Base-by-base conservation (phyloP, 2,329 filamentous ascomycete genomes). In the Ophiostoma himal-ulmi region DNA sequence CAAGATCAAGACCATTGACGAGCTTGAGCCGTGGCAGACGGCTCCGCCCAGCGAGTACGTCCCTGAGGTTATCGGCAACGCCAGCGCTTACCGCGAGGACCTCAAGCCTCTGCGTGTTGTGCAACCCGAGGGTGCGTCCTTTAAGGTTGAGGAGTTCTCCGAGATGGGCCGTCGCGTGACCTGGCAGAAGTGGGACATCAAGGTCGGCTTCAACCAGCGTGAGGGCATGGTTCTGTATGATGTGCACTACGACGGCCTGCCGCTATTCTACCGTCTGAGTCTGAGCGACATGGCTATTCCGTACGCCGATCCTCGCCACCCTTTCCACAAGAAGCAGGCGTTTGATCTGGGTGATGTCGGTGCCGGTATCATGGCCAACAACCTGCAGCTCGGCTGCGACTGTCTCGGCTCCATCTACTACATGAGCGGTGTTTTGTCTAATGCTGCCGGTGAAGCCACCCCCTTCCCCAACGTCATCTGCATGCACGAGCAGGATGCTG, bases 281-380 rank as follows among this genome's bases (percentile, higher is more conserved):
- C 83, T 91, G 70, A 88, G 86, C 73, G 90, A 93, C 77, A 90
- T 92, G 86, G 86, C 86, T 1, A 88, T 91, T 0, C 73, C 73
- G 7, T 92, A 91, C 74, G 88, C 82, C 2, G 89, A 91, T 75
- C 87, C 87, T 1, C 84, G 89, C 1, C 80, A 83, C 1, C 89
- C 89, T 0, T 91, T 86, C 76, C 88, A 90, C 71, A 83, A 88
- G 62, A 92, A 92, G 77, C 87, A 89, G 71, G 89, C 90, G 0
- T 92, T 92, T 75, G 89, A 92, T 74, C 86, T 92, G 72, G 90
- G 90, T 13, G 89, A 92, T 71, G 88, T 84, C 20, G 89, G 89
- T 13, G 86, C 87, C 36, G 90, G 90, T 3, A 83, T 86, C 68
- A 87, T 84, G 69, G 87, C 88, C 30, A 92, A 92, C 77, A 91